These are phyloP conservation scores for Fusarium nisikadoi DNA, from an alignment of 2,329 filamentous ascomycete species.

Conservation along the genomic window DNA sequence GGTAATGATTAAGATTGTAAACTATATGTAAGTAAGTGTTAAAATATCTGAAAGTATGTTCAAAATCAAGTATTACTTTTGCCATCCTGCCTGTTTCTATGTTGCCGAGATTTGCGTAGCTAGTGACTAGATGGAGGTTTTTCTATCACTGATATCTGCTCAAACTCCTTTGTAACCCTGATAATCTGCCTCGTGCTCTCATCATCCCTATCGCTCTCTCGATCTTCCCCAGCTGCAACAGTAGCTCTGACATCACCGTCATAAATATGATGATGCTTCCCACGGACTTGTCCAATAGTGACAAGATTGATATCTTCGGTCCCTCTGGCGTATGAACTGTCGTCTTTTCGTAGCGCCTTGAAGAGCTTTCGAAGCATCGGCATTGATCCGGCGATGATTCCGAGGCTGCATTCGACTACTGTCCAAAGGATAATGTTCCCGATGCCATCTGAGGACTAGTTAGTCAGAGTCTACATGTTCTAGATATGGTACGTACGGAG, in stretches of 20 bases:
- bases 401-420: constrained; percentile 14
- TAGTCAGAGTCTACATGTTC: neutral
- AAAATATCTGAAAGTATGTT: neutral
- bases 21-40: neutral
- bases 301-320: constrained; percentile 6
- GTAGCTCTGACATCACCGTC: neutral
- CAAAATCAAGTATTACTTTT: neutral
- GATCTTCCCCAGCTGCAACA: neutral
- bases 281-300: constrained; percentile 10
- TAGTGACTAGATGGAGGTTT: neutral
- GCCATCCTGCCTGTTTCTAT: neutral
- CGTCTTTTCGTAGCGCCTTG: neutral
- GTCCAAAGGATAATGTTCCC: constrained; percentile 15
- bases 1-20: accelerated
- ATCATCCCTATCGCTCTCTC: constrained; percentile 3
- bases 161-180: neutral
- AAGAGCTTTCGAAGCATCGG: constrained; percentile 25
- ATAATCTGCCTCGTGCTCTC: constrained; percentile 23
- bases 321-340: neutral
- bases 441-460: neutral
- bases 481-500: neutral
- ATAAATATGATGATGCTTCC: neutral
- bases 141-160: neutral
- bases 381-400: constrained; percentile 23
- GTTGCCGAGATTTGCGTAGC: accelerated